Base-by-base conservation (phyloP, 148 eudicot species). In the Rhododendron ferrugineum region DNA sequence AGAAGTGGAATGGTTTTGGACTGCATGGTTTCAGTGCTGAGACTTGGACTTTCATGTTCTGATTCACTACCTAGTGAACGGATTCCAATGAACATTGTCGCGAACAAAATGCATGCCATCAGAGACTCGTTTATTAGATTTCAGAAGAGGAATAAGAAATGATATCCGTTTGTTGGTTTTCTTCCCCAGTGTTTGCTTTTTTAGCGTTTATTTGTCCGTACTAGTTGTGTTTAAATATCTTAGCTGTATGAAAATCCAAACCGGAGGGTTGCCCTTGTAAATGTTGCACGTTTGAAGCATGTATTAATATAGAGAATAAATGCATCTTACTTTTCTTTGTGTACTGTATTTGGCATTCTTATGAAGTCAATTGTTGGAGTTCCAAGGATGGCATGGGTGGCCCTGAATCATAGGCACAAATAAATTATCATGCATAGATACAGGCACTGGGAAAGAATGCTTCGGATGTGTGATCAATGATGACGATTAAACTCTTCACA, bases 51-150 rank as follows among this genome's bases (percentile, higher is more conserved):
- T n/a, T n/a, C n/a, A n/a, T n/a, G n/a, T n/a, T n/a, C n/a, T n/a
- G n/a, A n/a, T n/a, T n/a, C n/a, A n/a, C n/a, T n/a, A n/a, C n/a
- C n/a, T n/a, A n/a, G n/a, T n/a, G n/a, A n/a, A n/a, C n/a, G n/a
- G n/a, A n/a, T n/a, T n/a, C n/a, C n/a, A n/a, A n/a, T n/a, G n/a
- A n/a, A n/a, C n/a, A n/a, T n/a, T n/a, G n/a, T n/a, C n/a, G n/a
- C n/a, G n/a, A n/a, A n/a, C 49, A 68, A 72, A 23, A 46, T 85
- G 87, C 52, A 37, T 22, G 68, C 22, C 20, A 80, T 81, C n/a
- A 72, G 87, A 80, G 78, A 80, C 79, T 80, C 72, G 34, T 80
- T 80, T 49, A 46, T 80, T 26, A 70, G 72, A 14, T 72, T 22
- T 23, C 20, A 50, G 26, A 70, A 70, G 49, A 44, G 50, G 66